phyloP scores from a whole-genome alignment of 495 filamentous ascomycete species.

The Xylaria palmicola region DNA sequence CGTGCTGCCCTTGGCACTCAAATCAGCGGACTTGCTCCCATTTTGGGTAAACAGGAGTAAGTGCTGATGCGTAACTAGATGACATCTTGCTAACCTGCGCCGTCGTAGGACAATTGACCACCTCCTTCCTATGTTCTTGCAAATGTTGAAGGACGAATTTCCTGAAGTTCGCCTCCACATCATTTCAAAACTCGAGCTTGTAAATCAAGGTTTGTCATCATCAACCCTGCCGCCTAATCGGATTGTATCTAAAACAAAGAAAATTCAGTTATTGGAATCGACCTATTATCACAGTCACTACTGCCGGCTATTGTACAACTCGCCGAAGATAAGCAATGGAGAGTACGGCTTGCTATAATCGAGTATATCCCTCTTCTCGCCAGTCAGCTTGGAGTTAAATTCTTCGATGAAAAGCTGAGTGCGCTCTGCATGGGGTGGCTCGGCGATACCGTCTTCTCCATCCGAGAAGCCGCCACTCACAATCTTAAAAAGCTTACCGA shows the following conservation, averaged over 20 bases:
- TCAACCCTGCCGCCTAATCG: neutral
- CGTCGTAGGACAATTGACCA: conserved; percentile 82
- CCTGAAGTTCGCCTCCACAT: conserved; percentile 97
- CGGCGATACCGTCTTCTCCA: conserved; percentile 98
- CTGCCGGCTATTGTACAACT: conserved; percentile 97
- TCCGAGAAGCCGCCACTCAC: conserved; percentile 92
- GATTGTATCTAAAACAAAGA: conserved; percentile 26
- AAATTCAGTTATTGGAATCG: conserved; percentile 85
- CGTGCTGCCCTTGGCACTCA: conserved; percentile 93
- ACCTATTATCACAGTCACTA: conserved; percentile 91
- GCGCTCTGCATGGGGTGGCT: conserved; percentile 98
- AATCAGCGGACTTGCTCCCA: conserved; percentile 94
- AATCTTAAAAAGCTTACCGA: conserved; percentile 98
- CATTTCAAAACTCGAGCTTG: conserved; percentile 95
- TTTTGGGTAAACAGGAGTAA: conserved; percentile 96
- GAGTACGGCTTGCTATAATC: conserved; percentile 95
- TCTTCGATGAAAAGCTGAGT: conserved; percentile 96
- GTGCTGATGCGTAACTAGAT: conserved; percentile 28
- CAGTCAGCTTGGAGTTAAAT: conserved; percentile 91
- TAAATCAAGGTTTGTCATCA: conserved; percentile 76
- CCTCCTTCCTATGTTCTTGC: conserved; percentile 96
- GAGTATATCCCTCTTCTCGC: conserved; percentile 98
- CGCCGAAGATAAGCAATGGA: conserved; percentile 99
- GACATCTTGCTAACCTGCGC: conserved; percentile 11
- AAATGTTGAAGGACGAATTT: conserved; percentile 99